Evolutionary conservation across 2,329 filamentous ascomycete species (phyloP), one percentile per base, ranked within the genome.

Genomic region (Colletotrichum sp.): DNA sequence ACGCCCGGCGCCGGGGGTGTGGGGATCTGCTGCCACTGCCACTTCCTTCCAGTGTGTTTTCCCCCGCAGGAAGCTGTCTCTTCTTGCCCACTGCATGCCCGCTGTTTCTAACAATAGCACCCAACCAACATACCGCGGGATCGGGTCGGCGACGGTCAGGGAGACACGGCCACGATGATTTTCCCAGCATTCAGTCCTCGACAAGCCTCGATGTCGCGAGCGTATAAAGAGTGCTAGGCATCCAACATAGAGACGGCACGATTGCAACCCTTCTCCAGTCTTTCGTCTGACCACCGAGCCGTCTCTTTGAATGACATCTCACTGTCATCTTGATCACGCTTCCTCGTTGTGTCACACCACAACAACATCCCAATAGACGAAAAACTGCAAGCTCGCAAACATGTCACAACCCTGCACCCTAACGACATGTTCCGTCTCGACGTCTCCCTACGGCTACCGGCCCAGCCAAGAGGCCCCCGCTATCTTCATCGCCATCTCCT

Each of bases 371-470:
- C 10, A n/a, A 3, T 25, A 52, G 43, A 52, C 43, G n/a, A 18
- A n/a, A 12, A 52, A 8, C 0, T 22, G 12, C 10, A 52, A 52
- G 43, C 5, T 52, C 3, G n/a, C 43, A 52, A 61, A 34, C 4
- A 77, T 76, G 75, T 28, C 62, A 16, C 61, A 64, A 2, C 67
- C 48, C 25, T 81, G 80, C 64, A 77, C 62, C 6, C 78, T 77
- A 39, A 70, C 77, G 16, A 76, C 74, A 25, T 81, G 80, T 66
- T 69, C 76, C 13, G 72, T 79, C 56, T 70, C 78, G 25, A 55
- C 70, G 4, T 79, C 77, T 28, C 79, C 78, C 1, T 82, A 80
- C 60, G 80, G 80, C 68, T 80, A 80, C 70, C 78, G 77, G 28
- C 80, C 80, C 8, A 78, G 60, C 58, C 52, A 69, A 8, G 32